phyloP scores from a whole-genome alignment of 1,139 yeast genomes.

The Magnusiomyces paraingens region DNA sequence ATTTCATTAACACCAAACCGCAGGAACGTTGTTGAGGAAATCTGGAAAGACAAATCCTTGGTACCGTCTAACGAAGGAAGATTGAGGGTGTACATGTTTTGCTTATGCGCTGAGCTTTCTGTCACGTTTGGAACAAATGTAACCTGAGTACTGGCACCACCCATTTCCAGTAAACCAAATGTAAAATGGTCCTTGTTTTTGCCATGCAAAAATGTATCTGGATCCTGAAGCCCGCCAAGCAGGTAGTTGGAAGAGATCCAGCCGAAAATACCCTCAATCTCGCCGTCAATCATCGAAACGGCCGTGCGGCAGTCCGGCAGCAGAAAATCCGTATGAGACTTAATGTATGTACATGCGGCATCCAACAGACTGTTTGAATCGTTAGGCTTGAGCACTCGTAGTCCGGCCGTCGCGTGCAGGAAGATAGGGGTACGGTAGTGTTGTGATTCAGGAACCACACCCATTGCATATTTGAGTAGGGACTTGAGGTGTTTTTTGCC shows the following conservation, averaged over 20 bases:
- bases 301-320: conserved; percentile 48
- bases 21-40: conserved; percentile 60
- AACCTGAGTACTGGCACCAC: conserved; percentile 83
- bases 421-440: conserved; percentile 70
- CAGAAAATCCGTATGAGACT: conserved; percentile 48
- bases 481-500: conserved; percentile 53
- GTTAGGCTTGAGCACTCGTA: conserved; percentile 58
- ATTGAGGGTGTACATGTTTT: conserved; percentile 47
- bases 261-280: conserved; percentile 72
- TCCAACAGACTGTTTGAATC: conserved; percentile 37
- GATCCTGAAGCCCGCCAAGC: conserved; percentile 50
- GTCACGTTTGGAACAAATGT: conserved; percentile 65
- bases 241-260: conserved; percentile 75
- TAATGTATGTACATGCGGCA: conserved; percentile 51
- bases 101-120: conserved; percentile 48
- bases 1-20: conserved; percentile 78
- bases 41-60: conserved; percentile 35
- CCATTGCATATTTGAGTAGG: conserved; percentile 48
- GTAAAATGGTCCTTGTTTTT: conserved; percentile 49
- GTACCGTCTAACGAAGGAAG: conserved; percentile 37
- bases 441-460: conserved; percentile 58
- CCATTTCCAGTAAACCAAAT: conserved; percentile 77
- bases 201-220: conserved; percentile 45
- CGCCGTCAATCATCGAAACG: conserved; percentile 66
- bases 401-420: conserved; percentile 75